Conservation (phyloP, 148 eudicot genomes). For the Chenopodium formosanum region DNA sequence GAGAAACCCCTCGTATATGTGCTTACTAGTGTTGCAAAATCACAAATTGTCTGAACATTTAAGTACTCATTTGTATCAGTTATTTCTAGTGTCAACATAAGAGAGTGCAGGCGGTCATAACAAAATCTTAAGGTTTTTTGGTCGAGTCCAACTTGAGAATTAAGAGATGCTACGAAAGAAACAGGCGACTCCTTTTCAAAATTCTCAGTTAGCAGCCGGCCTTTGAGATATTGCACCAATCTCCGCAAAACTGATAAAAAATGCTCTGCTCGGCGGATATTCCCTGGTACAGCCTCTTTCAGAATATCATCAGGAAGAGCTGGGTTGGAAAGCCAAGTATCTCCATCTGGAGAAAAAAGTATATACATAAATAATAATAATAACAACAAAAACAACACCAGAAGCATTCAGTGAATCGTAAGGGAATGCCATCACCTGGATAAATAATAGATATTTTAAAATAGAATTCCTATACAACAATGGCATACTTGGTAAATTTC, state of each 20-base stretch:
- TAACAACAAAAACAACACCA: too few species aligned
- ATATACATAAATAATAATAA: too few species aligned
- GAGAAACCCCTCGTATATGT: conserved; percentile 97
- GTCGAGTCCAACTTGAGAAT: conserved; percentile 82
- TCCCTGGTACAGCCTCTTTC: conserved; percentile 97
- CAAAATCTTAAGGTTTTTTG: conserved; percentile 84
- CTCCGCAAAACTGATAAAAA: conserved; percentile 83
- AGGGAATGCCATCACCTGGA: background rate
- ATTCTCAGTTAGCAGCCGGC: conserved; percentile 76
- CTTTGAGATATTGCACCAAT: conserved; percentile 76
- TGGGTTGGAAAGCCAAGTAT: conserved; percentile 88
- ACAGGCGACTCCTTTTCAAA: conserved; percentile 59
- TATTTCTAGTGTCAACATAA: conserved; percentile 90
- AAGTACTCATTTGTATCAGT: conserved; percentile 91
- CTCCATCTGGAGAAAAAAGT: conserved; percentile 44
- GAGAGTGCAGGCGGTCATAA: conserved; percentile 92
- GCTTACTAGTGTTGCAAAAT: conserved; percentile 94
- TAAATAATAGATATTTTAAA: background rate
- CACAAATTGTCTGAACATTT: conserved; percentile 80
- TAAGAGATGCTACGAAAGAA: conserved; percentile 75
- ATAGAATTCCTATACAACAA: conserved; percentile 4
- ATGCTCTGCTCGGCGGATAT: conserved; percentile 91
- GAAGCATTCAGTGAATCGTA: background rate
- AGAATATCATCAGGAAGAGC: conserved; percentile 88
- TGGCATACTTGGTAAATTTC: conserved; percentile 75